Percentiles rank a stretch among this genome's conserved stretches.
phyloP scores from a whole-genome alignment of 139 green algal genomes.

The Edaphochlamys debaryana region DNA sequence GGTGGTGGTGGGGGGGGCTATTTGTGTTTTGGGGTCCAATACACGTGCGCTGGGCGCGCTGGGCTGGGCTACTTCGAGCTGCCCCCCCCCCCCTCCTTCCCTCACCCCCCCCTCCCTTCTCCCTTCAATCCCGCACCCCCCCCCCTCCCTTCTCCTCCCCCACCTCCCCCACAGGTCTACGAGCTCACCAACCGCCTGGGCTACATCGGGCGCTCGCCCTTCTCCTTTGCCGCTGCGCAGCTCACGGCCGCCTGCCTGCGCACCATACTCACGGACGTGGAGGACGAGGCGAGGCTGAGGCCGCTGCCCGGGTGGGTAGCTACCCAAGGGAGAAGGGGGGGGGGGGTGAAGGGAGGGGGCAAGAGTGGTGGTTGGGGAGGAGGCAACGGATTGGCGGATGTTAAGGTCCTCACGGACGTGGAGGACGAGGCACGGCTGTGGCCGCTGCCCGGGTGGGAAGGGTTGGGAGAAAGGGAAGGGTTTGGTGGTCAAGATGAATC shows the following conservation, averaged over 20 bases:
- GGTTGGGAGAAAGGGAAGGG: too few relatives aligned
- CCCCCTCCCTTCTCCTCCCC: too few relatives aligned
- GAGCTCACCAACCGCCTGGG: slow-evolving; percentile 12
- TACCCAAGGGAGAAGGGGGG: not conserved
- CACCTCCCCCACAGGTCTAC: slow-evolving; percentile 1
- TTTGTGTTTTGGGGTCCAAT: too few relatives aligned
- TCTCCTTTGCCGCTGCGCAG: slow-evolving; percentile 22
- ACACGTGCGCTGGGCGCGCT: too few relatives aligned
- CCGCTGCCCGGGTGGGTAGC: slow-evolving; percentile 5
- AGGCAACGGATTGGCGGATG: too few relatives aligned
- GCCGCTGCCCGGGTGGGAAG: slow-evolving; percentile 3
- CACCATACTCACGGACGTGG: slow-evolving; percentile 19
- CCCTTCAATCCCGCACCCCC: too few relatives aligned
- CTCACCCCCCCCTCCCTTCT: too few relatives aligned
- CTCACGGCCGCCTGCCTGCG: slow-evolving; percentile 3
- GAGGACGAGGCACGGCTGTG: slow-evolving; percentile 24
- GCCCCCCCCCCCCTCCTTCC: too few relatives aligned
- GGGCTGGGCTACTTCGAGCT: too few relatives aligned
- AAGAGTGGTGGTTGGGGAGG: not conserved
- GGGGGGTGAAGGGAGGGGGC: not conserved
- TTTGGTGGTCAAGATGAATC: too few relatives aligned
- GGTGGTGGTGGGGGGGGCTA: too few relatives aligned
- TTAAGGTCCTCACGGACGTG: slow-evolving; percentile 22
- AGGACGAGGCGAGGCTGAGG: slow-evolving; percentile 30
- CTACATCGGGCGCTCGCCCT: slow-evolving; percentile 21